These are phyloP conservation scores for Marasmius fiardii DNA, from an alignment of 1,284 basidiomycete species.

Conservation along the genomic window DNA sequence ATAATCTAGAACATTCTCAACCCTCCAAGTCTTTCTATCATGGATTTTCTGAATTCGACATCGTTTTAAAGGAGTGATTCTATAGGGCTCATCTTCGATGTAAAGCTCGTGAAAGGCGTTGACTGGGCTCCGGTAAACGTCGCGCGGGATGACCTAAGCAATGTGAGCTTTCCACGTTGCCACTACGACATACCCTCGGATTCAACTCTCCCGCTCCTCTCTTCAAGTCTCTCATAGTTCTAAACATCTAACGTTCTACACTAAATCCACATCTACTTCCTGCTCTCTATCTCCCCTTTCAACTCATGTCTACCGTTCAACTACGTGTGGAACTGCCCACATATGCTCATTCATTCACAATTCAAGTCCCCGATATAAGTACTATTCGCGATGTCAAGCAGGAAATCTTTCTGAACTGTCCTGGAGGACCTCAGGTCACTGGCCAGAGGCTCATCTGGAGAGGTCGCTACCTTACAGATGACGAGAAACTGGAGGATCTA, in stretches of 20 bases:
- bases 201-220: neutral
- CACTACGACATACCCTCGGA: neutral
- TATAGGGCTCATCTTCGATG: no score
- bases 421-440: constrained; percentile 60
- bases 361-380: constrained; percentile 46
- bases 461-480: constrained; percentile 62
- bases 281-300: neutral
- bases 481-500: constrained; percentile 60
- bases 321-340: constrained; percentile 74
- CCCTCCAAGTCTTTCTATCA: no score
- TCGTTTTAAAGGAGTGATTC: no score
- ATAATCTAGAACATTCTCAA: no score
- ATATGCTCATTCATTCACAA: constrained; percentile 59
- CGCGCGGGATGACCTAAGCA: no score
- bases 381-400: constrained; percentile 65
- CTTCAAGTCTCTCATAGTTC: neutral
- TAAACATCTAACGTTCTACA: neutral
- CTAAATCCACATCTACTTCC: neutral
- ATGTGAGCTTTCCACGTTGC: neutral
- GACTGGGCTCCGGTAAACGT: no score
- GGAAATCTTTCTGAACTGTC: constrained; percentile 56
- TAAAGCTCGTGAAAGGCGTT: no score
- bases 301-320: constrained; percentile 38
- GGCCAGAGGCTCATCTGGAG: constrained; percentile 76
- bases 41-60: no score